phyloP scores from a whole-genome alignment of 352 stramenopile genomes.

The Elongisporangium prolatum region DNA sequence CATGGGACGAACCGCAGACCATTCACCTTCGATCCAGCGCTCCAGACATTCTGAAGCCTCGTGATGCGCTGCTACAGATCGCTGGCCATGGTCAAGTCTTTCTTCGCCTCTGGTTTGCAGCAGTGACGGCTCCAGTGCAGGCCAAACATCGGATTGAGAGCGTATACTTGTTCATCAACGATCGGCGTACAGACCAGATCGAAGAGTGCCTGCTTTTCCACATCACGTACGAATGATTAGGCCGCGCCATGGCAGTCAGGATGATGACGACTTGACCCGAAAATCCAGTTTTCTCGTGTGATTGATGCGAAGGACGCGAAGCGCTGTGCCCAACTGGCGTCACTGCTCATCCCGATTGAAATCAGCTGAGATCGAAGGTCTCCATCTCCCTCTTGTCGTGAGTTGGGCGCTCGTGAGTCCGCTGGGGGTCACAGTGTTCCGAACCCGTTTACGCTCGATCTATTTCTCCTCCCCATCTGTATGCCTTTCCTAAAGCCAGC shows the following conservation, averaged over 20 bases:
- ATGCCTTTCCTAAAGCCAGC: neutral
- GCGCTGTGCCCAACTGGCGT: neutral
- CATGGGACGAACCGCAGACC: conserved; percentile 83
- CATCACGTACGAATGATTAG: conserved; percentile 55
- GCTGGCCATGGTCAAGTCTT: conserved; percentile 46
- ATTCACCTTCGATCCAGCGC: conserved; percentile 85
- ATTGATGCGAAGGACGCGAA: neutral
- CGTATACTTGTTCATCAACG: conserved; percentile 92
- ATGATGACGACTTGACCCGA: neutral
- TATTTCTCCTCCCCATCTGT: neutral
- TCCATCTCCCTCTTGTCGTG: neutral
- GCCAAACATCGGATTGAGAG: conserved; percentile 18
- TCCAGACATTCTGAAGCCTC: conserved; percentile 57
- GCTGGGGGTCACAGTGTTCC: too few species aligned
- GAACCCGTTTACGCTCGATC: neutral
- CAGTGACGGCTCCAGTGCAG: neutral
- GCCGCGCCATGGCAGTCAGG: neutral
- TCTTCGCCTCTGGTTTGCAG: conserved; percentile 43
- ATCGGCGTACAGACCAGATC: conserved; percentile 86
- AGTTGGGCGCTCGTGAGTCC: neutral
- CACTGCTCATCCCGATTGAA: neutral
- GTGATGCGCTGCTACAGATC: conserved; percentile 57
- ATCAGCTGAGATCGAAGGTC: neutral
- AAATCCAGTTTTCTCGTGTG: neutral
- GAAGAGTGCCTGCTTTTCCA: conserved; percentile 92